phyloP scores from a whole-genome alignment of 257 asterid species.

The Nicotiana tomentosiformis region DNA sequence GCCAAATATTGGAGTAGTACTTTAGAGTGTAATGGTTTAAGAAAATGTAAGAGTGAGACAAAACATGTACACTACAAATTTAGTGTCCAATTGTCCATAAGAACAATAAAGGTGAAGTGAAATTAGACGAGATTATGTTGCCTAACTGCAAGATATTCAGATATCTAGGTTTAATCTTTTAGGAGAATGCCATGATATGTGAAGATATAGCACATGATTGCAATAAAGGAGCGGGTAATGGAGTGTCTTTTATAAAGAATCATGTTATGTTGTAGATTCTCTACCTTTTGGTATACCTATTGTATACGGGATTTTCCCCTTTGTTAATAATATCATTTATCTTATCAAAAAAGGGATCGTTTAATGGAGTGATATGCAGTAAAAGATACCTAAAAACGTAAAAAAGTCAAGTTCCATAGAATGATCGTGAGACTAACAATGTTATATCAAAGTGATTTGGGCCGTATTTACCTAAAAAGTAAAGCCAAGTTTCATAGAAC shows the following conservation, averaged over 20 bases:
- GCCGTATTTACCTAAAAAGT: not conserved
- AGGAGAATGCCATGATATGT: not conserved
- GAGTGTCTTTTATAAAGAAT: no score
- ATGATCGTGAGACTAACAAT: no score
- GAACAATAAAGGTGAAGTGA: not conserved
- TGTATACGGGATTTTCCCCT: no score
- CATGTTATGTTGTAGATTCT: no score
- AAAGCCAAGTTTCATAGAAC: not conserved
- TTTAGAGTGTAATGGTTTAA: no score
- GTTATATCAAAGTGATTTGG: not conserved
- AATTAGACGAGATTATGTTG: not conserved
- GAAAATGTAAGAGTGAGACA: no score
- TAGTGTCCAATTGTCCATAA: not conserved
- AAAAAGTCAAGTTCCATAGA: no score
- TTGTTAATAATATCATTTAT: no score
- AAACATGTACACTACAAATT: no score
- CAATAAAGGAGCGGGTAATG: not conserved
- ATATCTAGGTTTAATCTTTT: not conserved
- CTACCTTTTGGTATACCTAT: no score
- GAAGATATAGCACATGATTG: not conserved
- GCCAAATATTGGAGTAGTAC: no score
- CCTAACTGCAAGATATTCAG: not conserved
- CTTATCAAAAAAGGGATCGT: no score
- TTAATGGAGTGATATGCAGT: not conserved
- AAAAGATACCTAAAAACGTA: not conserved